Percentiles rank a stretch among this genome's conserved stretches.
These are phyloP conservation scores for Trametes elegans DNA, from an alignment of 768 basidiomycete genomes.

Conservation along the genomic window DNA sequence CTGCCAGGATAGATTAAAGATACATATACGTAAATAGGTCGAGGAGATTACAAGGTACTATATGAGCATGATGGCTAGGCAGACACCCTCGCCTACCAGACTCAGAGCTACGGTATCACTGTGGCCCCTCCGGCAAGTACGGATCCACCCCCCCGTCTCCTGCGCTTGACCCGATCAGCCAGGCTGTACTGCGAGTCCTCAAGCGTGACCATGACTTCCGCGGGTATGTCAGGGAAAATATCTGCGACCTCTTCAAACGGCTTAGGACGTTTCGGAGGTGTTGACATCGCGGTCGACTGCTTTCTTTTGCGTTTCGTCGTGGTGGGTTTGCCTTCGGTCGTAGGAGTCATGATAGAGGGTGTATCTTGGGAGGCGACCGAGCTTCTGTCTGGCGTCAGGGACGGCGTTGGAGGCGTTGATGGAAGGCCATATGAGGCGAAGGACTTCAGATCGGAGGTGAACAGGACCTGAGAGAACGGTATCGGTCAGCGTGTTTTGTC, in stretches of 20 bases:
- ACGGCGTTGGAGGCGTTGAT: slow-evolving; percentile 15
- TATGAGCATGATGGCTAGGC: too few species aligned
- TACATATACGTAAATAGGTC: too few species aligned
- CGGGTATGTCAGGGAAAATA: neutral
- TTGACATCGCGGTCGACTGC: too few species aligned
- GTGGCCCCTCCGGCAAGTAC: neutral
- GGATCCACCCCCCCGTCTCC: slow-evolving; percentile 16
- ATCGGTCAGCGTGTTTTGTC: neutral
- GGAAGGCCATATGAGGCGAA: slow-evolving; percentile 33
- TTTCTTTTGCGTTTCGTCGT: slow-evolving; percentile 8
- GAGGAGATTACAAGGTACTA: too few species aligned
- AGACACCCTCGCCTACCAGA: too few species aligned
- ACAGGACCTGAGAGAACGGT: slow-evolving; percentile 30
- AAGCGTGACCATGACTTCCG: neutral
- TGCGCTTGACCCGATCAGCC: slow-evolving; percentile 29
- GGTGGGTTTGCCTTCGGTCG: neutral
- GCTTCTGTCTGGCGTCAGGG: neutral
- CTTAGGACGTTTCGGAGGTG: neutral
- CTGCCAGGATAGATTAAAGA: too few species aligned
- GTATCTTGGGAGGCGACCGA: neutral
- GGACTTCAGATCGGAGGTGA: slow-evolving; percentile 38
- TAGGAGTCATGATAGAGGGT: neutral
- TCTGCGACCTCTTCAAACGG: neutral
- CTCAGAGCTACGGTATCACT: too few species aligned
- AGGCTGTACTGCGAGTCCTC: slow-evolving; percentile 11